phyloP scores from a whole-genome alignment of 2,329 filamentous ascomycete species.

The Epichloe coenophiala region DNA sequence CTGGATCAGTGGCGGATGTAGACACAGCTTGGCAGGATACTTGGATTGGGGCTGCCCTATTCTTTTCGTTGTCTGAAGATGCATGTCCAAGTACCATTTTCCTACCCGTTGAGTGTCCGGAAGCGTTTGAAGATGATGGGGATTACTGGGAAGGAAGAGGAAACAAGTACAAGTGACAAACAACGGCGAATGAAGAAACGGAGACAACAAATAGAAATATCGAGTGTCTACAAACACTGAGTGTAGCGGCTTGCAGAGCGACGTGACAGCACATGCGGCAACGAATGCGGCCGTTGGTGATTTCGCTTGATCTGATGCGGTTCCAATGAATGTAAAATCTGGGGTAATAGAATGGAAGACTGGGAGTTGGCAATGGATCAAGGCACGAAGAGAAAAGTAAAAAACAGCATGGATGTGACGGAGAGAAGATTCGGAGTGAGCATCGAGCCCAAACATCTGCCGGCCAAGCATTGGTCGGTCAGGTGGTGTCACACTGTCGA shows the following conservation, averaged over 20 bases:
- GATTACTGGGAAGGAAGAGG: neutral
- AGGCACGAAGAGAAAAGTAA: neutral
- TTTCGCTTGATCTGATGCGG: neutral
- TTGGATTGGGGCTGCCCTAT: neutral
- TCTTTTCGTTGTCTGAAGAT: neutral
- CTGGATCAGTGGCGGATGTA: neutral
- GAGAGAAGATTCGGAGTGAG: neutral
- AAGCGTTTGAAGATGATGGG: neutral
- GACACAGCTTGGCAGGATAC: neutral
- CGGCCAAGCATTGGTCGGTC: neutral
- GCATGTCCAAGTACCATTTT: neutral
- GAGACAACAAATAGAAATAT: neutral
- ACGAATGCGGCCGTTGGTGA: neutral
- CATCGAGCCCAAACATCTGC: constrained; percentile 2
- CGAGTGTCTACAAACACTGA: neutral
- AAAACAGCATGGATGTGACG: neutral
- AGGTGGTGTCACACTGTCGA: constrained; percentile 4
- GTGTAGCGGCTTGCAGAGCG: neutral
- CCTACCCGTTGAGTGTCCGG: neutral
- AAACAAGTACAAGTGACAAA: neutral
- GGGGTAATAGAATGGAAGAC: neutral
- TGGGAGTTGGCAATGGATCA: neutral
- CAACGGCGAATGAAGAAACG: neutral
- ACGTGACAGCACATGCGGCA: neutral
- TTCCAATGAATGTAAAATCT: no score